Conservation (phyloP, 2,329 filamentous ascomycete species). For the Plenodomus lindquistii region DNA sequence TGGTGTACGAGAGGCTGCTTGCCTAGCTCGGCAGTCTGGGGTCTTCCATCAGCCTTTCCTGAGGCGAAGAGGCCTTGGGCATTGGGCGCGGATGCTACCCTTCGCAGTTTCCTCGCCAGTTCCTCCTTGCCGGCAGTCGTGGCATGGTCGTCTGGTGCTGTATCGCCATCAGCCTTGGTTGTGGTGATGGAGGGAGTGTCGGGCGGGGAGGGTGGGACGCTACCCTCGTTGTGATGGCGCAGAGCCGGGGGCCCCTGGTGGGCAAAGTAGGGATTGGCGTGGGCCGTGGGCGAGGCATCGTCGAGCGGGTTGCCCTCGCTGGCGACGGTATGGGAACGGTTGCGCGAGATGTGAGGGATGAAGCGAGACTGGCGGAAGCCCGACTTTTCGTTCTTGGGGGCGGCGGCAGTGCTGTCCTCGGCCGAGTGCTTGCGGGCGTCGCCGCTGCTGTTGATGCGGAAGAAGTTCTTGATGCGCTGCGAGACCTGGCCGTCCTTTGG, state of each 20-base stretch:
- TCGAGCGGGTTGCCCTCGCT: slow-evolving; percentile 92
- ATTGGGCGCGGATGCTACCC: slow-evolving; percentile 95
- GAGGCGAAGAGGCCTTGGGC: slow-evolving; percentile 83
- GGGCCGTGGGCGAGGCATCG: slow-evolving; percentile 86
- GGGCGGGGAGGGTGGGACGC: slow-evolving; percentile 87
- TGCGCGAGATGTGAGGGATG: slow-evolving; percentile 83
- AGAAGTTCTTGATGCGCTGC: slow-evolving; percentile 70
- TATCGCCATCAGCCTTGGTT: slow-evolving; percentile 68
- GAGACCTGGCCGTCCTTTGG: slow-evolving; percentile 59
- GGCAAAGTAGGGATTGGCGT: slow-evolving; percentile 95
- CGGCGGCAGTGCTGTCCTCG: slow-evolving; percentile 42
- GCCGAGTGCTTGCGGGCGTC: slow-evolving; percentile 47
- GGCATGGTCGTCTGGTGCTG: slow-evolving; percentile 65
- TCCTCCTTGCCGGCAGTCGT: slow-evolving; percentile 88
- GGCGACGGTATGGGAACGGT: slow-evolving; percentile 85
- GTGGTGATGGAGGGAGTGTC: slow-evolving; percentile 74
- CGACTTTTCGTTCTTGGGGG: slow-evolving; percentile 65
- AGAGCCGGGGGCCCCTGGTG: slow-evolving; percentile 93
- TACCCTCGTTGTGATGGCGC: slow-evolving; percentile 92
- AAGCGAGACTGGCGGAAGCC: slow-evolving; percentile 84
- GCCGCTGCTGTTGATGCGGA: slow-evolving; percentile 64
- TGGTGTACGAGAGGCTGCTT: slow-evolving; percentile 75
- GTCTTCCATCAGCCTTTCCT: slow-evolving; percentile 59
- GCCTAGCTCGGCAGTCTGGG: slow-evolving; percentile 81
- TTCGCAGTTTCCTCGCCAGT: slow-evolving; percentile 85